phyloP scores from a whole-genome alignment of 176 grass and related monocot species.

The Aegilops sharonensis region DNA sequence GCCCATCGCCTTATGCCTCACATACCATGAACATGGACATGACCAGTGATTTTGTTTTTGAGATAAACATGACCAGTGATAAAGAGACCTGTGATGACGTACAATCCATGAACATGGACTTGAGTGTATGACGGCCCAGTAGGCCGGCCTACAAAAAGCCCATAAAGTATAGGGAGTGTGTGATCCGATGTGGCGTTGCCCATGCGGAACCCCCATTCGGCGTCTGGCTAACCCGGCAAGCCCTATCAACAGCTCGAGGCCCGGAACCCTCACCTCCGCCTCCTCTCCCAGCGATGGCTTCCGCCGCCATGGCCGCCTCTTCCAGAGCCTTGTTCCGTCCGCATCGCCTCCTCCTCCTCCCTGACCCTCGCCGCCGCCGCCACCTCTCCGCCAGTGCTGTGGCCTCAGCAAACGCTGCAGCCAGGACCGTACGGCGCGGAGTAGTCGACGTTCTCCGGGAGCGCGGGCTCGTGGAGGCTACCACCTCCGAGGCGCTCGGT shows the following conservation, averaged over 20 bases:
- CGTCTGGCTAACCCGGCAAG: background rate
- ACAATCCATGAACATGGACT: background rate
- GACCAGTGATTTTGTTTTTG: background rate
- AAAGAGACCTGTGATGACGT: no score
- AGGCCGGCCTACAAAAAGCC: background rate
- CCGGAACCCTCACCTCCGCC: background rate
- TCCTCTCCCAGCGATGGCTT: conserved; percentile 33
- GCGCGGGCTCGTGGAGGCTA: conserved; percentile 75
- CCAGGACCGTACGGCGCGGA: conserved; percentile 22
- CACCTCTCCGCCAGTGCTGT: conserved; percentile 23
- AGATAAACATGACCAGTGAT: no score
- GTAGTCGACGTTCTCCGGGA: conserved; percentile 82
- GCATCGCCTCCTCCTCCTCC: conserved; percentile 26
- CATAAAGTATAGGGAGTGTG: background rate
- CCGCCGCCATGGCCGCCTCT: conserved; percentile 48
- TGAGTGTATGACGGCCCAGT: background rate
- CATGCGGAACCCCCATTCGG: background rate
- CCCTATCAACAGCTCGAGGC: conserved; percentile 29
- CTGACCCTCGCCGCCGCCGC: conserved; percentile 1
- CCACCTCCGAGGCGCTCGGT: conserved; percentile 64
- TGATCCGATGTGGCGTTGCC: background rate
- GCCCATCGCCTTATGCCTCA: no score
- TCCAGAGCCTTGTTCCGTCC: conserved; percentile 50
- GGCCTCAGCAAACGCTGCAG: background rate
- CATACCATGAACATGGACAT: no score